Conservation (phyloP, 441 rosid species). For the Syzygium syzygioides region DNA sequence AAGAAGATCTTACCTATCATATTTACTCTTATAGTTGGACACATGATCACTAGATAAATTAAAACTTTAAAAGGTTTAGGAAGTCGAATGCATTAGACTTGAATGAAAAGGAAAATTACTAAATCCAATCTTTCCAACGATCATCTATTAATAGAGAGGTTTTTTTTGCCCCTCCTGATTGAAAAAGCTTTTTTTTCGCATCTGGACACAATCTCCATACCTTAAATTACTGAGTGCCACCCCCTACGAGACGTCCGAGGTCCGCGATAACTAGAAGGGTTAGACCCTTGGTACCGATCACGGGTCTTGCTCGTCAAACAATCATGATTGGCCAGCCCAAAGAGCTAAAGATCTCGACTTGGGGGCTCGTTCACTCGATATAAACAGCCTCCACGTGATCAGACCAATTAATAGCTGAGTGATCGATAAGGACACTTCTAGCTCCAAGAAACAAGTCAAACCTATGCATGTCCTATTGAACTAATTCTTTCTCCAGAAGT, state of each 20-base stretch:
- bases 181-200: background rate
- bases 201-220: too few relatives aligned
- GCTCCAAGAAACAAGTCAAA: background rate
- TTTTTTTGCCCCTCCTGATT: background rate
- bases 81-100: too few relatives aligned
- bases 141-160: background rate
- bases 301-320: background rate
- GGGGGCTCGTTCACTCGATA: background rate
- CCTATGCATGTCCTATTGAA: background rate
- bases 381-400: background rate
- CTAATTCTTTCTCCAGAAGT: background rate
- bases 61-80: too few relatives aligned
- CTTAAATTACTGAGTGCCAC: background rate
- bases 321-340: background rate
- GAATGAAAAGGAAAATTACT: background rate
- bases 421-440: background rate
- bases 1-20: background rate
- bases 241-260: fast-evolving
- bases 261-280: background rate
- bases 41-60: background rate
- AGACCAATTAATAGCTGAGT: background rate
- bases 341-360: background rate
- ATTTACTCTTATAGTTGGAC: background rate
- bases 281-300: background rate
- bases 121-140: background rate